Evolutionary conservation across 805 yeast genomes (phyloP).

Genomic region (Candida schatavii): DNA sequence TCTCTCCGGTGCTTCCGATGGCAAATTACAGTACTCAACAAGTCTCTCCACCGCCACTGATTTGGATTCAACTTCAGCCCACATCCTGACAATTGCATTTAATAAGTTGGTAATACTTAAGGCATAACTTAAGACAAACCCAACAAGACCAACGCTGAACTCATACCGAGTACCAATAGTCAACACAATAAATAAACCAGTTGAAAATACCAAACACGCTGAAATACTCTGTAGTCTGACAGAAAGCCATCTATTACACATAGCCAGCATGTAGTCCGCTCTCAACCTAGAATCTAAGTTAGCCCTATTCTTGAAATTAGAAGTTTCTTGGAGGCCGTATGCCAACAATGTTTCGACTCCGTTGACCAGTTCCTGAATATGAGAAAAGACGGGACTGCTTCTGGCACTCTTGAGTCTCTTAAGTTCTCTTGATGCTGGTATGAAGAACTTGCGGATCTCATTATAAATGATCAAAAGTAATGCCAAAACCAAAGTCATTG

Average conservation of each 20-base stretch:
- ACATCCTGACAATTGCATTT: constrained; percentile 18
- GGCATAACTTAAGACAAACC: constrained; percentile 27
- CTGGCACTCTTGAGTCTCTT: constrained; percentile 24
- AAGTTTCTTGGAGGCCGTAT: constrained; percentile 20
- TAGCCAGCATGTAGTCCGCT: constrained; percentile 18
- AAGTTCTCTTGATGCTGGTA: constrained; percentile 25
- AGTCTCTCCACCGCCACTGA: constrained; percentile 25
- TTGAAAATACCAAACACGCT: constrained; percentile 16
- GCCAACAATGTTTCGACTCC: constrained; percentile 29
- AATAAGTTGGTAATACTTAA: constrained; percentile 20
- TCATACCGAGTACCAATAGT: constrained; percentile 17
- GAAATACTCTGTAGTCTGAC: constrained; percentile 24
- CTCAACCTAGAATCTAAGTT: constrained; percentile 19
- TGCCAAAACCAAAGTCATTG: constrained; percentile 19
- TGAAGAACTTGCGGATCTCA: constrained; percentile 18
- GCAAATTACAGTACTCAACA: constrained; percentile 22
- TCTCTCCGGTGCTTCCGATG: constrained; percentile 16
- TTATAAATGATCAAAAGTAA: constrained; percentile 19
- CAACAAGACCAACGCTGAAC: constrained; percentile 22
- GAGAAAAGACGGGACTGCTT: constrained; percentile 27
- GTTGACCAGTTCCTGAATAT: constrained; percentile 26
- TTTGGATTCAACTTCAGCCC: constrained; percentile 26
- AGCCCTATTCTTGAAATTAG: constrained; percentile 18
- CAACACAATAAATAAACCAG: constrained; percentile 19
- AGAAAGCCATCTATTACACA: constrained; percentile 25